Base-by-base conservation (phyloP, 805 yeast species). In the Tetrapisispora pingtungensis region DNA sequence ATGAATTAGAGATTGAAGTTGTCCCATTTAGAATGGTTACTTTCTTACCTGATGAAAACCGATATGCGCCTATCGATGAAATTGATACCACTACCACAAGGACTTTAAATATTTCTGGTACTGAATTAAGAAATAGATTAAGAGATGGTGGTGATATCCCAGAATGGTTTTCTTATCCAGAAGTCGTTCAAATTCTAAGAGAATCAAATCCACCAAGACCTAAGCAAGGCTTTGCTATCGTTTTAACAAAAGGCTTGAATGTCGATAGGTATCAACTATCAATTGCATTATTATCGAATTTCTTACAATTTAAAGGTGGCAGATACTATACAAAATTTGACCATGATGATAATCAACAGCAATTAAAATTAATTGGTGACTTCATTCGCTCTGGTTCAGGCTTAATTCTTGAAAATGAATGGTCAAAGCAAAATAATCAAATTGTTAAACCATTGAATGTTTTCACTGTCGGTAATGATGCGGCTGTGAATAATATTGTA, bases 1-100 rank as follows among this genome's bases (percentile, higher is more conserved):
- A 73, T 50, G 97, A 89, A 68, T 74, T 89, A 50, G 85, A 78
- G 33, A 89, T 89, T 59, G 84, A 82, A 62, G 90, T 89, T 52
- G 96, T 90, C 40, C 97, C 97, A 46, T 89, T 89, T 73, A 81
- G 95, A 73, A 86, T 85, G 95, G 95, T 89, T 56, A 89, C 97
- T 15, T 89, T 89, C 66, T 73, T 89, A 58, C 97, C 97, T 26
- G 97, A 89, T 45, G 89, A 85, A 62, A 95, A 89, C 64, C 81
- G 94, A 68, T 89, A 89, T 61, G 89, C 95, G 45, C 97, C 97
- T 57, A 84, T 87, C 55, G 97, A 89, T 65, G 85, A 89, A 56
- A 89, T 89, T 48, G 85, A 87, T 53, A 51, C 61, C 6, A 71
- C 77, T 36, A 80, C 81, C 44, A 79, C 80, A 47, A 81, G 77